Evolutionary conservation across 352 stramenopile species (phyloP), one percentile per base, ranked within the genome.

Genomic region (Pythium rishiriense): DNA sequence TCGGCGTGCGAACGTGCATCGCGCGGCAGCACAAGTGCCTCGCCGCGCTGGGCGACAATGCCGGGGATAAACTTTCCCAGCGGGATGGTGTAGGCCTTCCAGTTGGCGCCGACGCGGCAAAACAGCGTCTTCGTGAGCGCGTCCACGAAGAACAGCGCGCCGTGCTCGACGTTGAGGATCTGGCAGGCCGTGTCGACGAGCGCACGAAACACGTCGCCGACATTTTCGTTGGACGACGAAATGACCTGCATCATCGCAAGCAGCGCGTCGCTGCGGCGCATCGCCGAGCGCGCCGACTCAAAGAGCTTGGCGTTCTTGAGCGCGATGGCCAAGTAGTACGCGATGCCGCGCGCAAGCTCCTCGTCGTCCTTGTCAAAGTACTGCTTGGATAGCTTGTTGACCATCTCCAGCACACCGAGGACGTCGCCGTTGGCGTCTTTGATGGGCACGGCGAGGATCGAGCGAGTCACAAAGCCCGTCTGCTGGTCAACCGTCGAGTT

Each of bases 381-480:
- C 43, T 75, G 64, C 66, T 90, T 90, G 2, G 77, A 73, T 12
- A 80, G 62, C 49, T 90, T 90, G 66, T 89, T 83, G 41, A 87
- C 52, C 28, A 93, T 75, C 64, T 88, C 83, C 24, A 93, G 49
- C 24, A 88, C 79, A 46, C 79, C 83, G 2, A 93, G 73, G 9
- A 95, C 79, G 19, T 71, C 57, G n/a, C 78, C 81, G 3, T 75
- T 78, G 1, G 78, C 71, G 69, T 94, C 83, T 41, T 88, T 88
- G 24, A 97, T 89, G 0, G 90, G 90, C 21, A 96, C 76, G 0
- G 78, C 86, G 26, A 97, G 70, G 26, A 97, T 76, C 21, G 75
- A 84, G 26, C 81, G 82, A 9, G 85, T 94, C 17, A 79, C 52
- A 47, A 89, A 94, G 15, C 84, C 84, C 12, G 77, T 86, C 22